Conservation (phyloP, 2,329 filamentous ascomycete genomes). For the Cytospora chrysosperma region DNA sequence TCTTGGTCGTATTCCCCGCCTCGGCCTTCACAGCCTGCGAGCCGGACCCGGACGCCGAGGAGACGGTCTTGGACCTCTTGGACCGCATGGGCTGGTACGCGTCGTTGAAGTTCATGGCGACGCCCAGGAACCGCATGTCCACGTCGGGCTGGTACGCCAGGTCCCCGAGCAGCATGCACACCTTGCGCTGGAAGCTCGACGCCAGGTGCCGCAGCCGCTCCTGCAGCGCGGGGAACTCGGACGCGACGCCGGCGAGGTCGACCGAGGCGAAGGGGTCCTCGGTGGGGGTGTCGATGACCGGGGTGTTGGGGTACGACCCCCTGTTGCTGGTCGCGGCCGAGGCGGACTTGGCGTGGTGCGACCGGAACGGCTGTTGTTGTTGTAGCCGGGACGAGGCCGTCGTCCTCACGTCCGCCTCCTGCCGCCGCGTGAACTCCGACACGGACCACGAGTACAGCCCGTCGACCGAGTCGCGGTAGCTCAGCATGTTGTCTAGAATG, state of each 20-base stretch:
- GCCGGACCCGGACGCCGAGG: conserved; percentile 5
- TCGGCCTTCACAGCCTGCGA: conserved; percentile 18
- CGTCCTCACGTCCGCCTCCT: conserved; percentile 74
- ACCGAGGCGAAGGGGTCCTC: conserved; percentile 31
- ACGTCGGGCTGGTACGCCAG: conserved; percentile 90
- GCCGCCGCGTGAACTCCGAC: conserved; percentile 87
- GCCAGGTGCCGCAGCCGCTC: conserved; percentile 71
- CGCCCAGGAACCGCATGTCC: conserved; percentile 92
- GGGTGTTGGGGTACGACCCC: conserved; percentile 30
- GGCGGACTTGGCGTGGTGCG: conserved; percentile 25
- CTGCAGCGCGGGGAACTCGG: conserved; percentile 71
- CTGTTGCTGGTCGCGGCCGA: conserved; percentile 26
- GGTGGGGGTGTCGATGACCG: conserved; percentile 18
- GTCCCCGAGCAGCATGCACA: conserved; percentile 84
- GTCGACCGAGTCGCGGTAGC: conserved; percentile 90
- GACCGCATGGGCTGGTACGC: conserved; percentile 74
- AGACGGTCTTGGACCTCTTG: conserved; percentile 32
- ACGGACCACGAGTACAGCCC: conserved; percentile 93
- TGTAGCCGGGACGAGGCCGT: conserved; percentile 38
- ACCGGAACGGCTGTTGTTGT: background rate
- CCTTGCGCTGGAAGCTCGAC: conserved; percentile 70
- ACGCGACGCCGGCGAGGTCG: conserved; percentile 56
- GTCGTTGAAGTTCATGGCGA: conserved; percentile 99
- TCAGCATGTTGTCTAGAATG: conserved; percentile 88
- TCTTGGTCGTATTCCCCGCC: conserved; percentile 1